Base-by-base conservation (phyloP, 2,329 filamentous ascomycete species). In the Epichloe scottii region DNA sequence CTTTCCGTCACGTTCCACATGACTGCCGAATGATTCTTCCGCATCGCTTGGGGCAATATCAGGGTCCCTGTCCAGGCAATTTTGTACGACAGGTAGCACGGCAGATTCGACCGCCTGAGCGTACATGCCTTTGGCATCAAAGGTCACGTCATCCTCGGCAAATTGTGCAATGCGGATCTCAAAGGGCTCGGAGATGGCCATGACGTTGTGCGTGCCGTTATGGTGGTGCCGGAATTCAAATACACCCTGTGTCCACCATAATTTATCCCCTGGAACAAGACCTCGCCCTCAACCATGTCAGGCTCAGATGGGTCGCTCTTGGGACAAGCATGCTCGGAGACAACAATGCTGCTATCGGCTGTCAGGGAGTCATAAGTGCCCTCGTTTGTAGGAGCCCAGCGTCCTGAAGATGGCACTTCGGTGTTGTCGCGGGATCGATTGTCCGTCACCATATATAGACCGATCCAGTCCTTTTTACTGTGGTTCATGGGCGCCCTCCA, bases 201-300 rank as follows among this genome's bases (percentile, higher is more conserved):
- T 93, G 62, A 95, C 90, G 58, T 86, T 88, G 69, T 98, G 89
- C 60, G 85, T 86, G 51, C 89, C 89, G 58, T 88, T 84, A 68
- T 98, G 93, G 68, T 98, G 93, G 69, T 96, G 96, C 40, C 93
- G 83, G 72, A 98, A 94, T 63, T 98, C 93, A 62, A 95, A 98
- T 3, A 94, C 87, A 50, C 93, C 93, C 54, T 91, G 87, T 0
- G 87, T 95, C 93, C 93, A 98, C 84, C 89, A 98, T 2, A 96
- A 77, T 69, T 95, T 95, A 70, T 97, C 90, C 93, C 90, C 10
- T 83, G 75, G 63, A 98, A 97, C 12, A 88, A 68, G 62, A 97
- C 84, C 64, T 95, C 89, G 42, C 93, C 93, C 12, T 79, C 76
- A 4, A 88, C 78, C 56, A 83, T 75, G 52, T 86, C 76, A 17